Base-by-base conservation (phyloP, 805 yeast genomes). In the Starmera dryadoides region DNA sequence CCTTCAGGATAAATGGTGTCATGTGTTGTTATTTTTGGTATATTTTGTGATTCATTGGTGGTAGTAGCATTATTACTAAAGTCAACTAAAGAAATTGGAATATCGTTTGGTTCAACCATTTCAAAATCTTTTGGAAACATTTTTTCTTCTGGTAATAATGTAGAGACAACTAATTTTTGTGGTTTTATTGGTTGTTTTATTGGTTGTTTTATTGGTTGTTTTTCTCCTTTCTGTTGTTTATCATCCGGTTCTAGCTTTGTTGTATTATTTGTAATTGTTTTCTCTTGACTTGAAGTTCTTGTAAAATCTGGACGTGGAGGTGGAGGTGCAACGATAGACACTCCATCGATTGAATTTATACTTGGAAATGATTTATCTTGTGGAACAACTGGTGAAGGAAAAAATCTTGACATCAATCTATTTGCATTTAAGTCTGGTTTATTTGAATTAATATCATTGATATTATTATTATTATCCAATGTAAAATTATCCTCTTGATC, bases 1-100 rank as follows among this genome's bases (percentile, higher is more conserved):
- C 76, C 75, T 45, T 71, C 75, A 1, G 76, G 76, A 38, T 66
- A 66, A n/a, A 8, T 22, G 18, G 12, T 4, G 14, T n/a, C 12
- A 20, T 14, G 11, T 19, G 22, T 14, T 14, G 25, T 10, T n/a
- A 14, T 11, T 32, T 21, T 20, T 7, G 16, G 9, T 9, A n/a
- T n/a, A 8, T 12, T 25, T 25, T 25, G 28, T 25, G 28, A 25
- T 25, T 12, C 28, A 8, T 25, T 25, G 4, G 28, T 11, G 9
- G 12, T n/a, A 12, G 9, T 8, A 10, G 28, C 5, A 25, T n/a
- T 25, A 25, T 25, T 25, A 8, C 28, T 25, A 8, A 32, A 19
- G 22, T 32, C 34, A 9, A 20, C 17, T 18, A 32, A 32, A 11
- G 34, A 32, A 19, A 32, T 20, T n/a, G 34, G 25, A 19, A 32